Evolutionary conservation across 83 land plant species (phyloP).

Genomic region (Thuja plicata): DNA sequence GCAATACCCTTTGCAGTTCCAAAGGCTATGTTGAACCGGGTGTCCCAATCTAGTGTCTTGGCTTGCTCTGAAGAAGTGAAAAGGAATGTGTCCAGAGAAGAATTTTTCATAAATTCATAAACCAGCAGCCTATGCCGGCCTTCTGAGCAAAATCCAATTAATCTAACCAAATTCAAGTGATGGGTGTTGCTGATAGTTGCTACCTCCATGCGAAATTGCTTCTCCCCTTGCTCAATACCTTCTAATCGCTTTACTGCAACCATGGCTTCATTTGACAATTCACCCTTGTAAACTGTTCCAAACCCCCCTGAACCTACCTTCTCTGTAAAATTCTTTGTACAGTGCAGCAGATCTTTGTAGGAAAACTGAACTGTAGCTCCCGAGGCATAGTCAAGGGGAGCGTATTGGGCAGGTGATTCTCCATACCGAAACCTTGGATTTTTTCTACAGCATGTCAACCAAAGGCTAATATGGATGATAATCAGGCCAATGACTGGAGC

Average conservation of each 20-base stretch:
- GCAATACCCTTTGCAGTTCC: constrained; percentile 60
- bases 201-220: constrained; percentile 82
- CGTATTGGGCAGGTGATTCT: constrained; percentile 40
- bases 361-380: constrained; percentile 75
- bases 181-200: constrained; percentile 70
- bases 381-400: constrained; percentile 69
- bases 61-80: constrained; percentile 28
- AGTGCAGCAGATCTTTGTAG: constrained; percentile 51
- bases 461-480: constrained; percentile 26
- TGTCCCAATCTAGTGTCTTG: constrained; percentile 48
- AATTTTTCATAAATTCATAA: constrained; percentile 74
- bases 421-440: constrained; percentile 33
- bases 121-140: too few species aligned
- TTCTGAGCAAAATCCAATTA: too few species aligned
- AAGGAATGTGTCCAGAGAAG: constrained; percentile 69
- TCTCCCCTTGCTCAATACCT: constrained; percentile 72
- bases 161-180: constrained; percentile 66
- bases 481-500: constrained; percentile 31
- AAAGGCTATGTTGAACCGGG: constrained; percentile 49
- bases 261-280: constrained; percentile 42
- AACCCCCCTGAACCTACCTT: constrained; percentile 83
- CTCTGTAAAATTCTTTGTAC: constrained; percentile 66
- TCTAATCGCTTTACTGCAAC: constrained; percentile 78
- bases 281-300: constrained; percentile 74
- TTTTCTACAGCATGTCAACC: constrained; percentile 47